Base-by-base conservation (phyloP, 2,329 filamentous ascomycete species). In the Onygenales sp. region DNA sequence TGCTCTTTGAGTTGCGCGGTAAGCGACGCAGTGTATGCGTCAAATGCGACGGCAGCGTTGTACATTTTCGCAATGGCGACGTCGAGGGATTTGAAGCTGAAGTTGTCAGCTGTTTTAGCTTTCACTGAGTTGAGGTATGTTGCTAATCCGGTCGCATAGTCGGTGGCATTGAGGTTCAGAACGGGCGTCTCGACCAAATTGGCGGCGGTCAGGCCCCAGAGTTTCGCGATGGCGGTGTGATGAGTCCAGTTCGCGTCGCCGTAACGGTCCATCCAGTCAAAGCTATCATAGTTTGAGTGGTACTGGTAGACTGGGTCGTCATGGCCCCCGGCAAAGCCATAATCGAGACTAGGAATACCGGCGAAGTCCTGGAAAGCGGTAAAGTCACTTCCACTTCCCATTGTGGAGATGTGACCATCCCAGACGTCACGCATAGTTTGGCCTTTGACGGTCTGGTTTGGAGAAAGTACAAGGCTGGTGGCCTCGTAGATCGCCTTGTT, bases 221-320 rank as follows among this genome's bases (percentile, higher is more conserved):
- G 66, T 64, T 86, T 84, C 2, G 85, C 77, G 73, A 84, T 80
- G 47, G 84, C 75, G 56, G 76, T 61, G 61, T 85, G 82, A 60
- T 85, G 83, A 6, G 76, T 65, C 68, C 79, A 84, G 9, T 67
- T 71, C 0, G 74, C 72, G 59, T 95, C 89, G 3, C 88, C 88
- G 59, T 82, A 89, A 2, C 74, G 84, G 11, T 84, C 77, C 87
- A 93, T 93, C 88, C 88, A 94, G 62, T 85, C 75, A 64, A 87
- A 91, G 36, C 80, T 87, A 64, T 94, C 89, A 64, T 91, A 94
- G 69, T 93, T 93, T 57, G 81, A 75, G 61, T 94, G 88, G 63
- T 93, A 94, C 67, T 88, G 86, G 62, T 88, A 87, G 45, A 78
- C 72, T 53, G 75, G 67, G 43, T 77, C 75, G 1, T 69, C 64